Evolutionary conservation across 179 eudicot species (phyloP).

Genomic region (Heliamphora pulchella): DNA sequence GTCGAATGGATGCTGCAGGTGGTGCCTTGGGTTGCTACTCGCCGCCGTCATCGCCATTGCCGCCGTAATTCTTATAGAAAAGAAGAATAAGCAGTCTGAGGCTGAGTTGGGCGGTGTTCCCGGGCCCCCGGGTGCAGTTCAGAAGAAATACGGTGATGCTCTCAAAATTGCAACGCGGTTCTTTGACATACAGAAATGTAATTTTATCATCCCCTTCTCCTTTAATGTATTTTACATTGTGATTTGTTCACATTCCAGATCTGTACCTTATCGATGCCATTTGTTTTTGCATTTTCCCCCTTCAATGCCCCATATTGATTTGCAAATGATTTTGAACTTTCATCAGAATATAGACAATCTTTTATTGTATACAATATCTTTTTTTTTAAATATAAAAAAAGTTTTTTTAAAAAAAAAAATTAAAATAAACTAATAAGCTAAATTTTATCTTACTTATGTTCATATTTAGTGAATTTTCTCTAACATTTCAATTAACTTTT

Average conservation of each 20-base stretch:
- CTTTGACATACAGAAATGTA: slow-evolving; percentile 84
- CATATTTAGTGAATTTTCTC: too few relatives aligned
- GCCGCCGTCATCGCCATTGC: slow-evolving; percentile 18
- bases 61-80: neutral
- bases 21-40: slow-evolving; percentile 25
- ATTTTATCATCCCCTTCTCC: neutral
- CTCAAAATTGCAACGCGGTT: slow-evolving; percentile 74
- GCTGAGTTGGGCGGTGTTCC: slow-evolving; percentile 42
- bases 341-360: neutral
- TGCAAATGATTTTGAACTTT: neutral
- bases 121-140: slow-evolving; percentile 59
- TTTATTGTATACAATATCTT: too few relatives aligned
- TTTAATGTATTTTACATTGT: neutral
- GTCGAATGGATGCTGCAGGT: slow-evolving; percentile 25
- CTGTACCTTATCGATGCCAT: neutral
- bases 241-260: neutral
- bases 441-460: too few relatives aligned
- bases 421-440: too few relatives aligned
- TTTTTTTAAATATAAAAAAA: too few relatives aligned
- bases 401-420: too few relatives aligned
- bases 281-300: neutral
- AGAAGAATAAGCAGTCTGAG: slow-evolving; percentile 4
- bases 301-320: neutral
- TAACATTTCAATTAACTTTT: too few relatives aligned
- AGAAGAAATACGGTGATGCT: slow-evolving; percentile 64